Evolutionary conservation across 352 stramenopile genomes (phyloP).

Genomic region (Thalassiosira mediterranea): DNA sequence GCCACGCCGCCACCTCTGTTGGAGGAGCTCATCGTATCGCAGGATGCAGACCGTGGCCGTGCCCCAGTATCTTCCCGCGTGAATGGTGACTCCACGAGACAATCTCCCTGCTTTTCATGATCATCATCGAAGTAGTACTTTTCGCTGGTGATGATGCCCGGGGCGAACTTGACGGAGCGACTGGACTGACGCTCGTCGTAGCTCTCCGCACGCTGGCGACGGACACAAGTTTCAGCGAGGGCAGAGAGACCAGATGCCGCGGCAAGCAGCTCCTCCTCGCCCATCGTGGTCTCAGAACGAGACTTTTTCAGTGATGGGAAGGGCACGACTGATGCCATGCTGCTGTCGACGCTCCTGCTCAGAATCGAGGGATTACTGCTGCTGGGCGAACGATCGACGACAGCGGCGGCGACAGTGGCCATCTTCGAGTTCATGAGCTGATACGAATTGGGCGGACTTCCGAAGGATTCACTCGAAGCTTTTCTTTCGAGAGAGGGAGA

Average conservation of each 20-base stretch:
- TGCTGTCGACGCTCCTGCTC: conserved; percentile 21
- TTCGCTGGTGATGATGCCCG: background rate
- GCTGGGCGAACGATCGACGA: background rate
- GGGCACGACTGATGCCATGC: background rate
- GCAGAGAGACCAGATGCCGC: conserved; percentile 1
- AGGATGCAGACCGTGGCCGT: conserved; percentile 34
- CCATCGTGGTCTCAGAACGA: background rate
- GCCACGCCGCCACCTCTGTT: no score
- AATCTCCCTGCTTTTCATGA: background rate
- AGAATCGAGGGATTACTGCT: conserved; percentile 1
- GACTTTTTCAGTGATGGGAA: conserved; percentile 16
- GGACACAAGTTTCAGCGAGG: background rate
- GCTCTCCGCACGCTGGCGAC: conserved; percentile 28
- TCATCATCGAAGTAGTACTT: conserved; percentile 8
- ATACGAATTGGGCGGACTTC: conserved; percentile 5
- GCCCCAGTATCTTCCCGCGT: background rate
- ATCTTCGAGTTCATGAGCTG: conserved; percentile 13
- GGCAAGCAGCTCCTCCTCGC: background rate
- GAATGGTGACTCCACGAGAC: background rate
- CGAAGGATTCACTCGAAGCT: conserved; percentile 21
- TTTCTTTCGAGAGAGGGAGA: background rate
- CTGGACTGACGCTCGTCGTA: conserved; percentile 29
- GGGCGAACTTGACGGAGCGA: conserved; percentile 9
- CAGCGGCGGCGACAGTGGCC: conserved; percentile 4
- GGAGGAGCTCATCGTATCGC: conserved; percentile 22